These are phyloP conservation scores for Coniella lustricola DNA, from an alignment of 2,329 filamentous ascomycete genomes.

Conservation along the genomic window DNA sequence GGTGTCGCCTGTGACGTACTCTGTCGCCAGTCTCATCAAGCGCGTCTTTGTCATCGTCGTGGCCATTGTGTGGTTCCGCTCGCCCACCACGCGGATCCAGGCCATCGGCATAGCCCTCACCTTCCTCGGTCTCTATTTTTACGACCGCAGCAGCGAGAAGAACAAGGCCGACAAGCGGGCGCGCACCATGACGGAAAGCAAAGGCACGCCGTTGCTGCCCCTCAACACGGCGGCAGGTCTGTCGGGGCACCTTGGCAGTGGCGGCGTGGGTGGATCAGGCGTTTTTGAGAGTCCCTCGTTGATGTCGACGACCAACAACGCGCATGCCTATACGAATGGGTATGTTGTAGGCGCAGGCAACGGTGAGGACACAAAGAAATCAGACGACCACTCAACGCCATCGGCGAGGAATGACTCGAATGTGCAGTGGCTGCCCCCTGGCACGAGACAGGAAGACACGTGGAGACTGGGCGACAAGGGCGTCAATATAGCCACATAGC, in stretches of 20 bases:
- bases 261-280: conserved; percentile 14
- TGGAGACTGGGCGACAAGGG: conserved; percentile 48
- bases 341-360: conserved; percentile 32
- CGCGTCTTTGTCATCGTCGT: conserved; percentile 94
- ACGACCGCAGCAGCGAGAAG: conserved; percentile 84
- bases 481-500: conserved; percentile 12
- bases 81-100: conserved; percentile 75
- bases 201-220: conserved; percentile 57
- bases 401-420: conserved; percentile 37
- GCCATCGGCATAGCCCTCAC: conserved; percentile 81
- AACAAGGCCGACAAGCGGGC: conserved; percentile 82
- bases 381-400: conserved; percentile 38
- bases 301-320: conserved; percentile 6
- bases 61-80: conserved; percentile 94
- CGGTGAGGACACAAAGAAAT: conserved; percentile 48
- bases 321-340: conserved; percentile 40
- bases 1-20: conserved; percentile 94
- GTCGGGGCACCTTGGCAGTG: conserved; percentile 22
- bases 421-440: conserved; percentile 64
- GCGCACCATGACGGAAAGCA: conserved; percentile 52
- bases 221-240: conserved; percentile 42
- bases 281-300: conserved; percentile 32
- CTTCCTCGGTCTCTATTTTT: conserved; percentile 87
- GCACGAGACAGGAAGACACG: conserved; percentile 80
- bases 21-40: conserved; percentile 91